Conservation (phyloP, 2,329 filamentous ascomycete genomes). For the Fusarium penzigii region DNA sequence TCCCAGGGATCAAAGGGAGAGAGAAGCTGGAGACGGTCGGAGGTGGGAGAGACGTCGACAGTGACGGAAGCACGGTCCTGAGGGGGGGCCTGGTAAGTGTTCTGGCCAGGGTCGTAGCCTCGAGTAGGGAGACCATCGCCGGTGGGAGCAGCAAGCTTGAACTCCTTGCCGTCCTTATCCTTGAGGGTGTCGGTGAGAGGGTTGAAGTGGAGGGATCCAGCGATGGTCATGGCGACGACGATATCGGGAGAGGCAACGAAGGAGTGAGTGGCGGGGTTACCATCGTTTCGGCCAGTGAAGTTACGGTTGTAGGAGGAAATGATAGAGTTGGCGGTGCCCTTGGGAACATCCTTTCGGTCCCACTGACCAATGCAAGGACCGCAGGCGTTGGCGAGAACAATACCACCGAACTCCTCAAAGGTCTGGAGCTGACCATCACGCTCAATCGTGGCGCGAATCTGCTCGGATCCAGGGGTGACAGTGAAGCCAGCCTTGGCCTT, state of each 20-base stretch:
- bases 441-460: conserved; percentile 92
- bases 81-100: conserved; percentile 97
- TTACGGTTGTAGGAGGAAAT: conserved; percentile 99
- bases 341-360: conserved; percentile 91
- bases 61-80: conserved; percentile 69
- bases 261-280: conserved; percentile 90
- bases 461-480: conserved; percentile 94
- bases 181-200: conserved; percentile 88
- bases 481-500: conserved; percentile 91
- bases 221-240: conserved; percentile 82
- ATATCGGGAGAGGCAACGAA: conserved; percentile 92
- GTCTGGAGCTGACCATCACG: conserved; percentile 84
- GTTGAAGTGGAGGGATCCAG: conserved; percentile 89
- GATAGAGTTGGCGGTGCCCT: conserved; percentile 95
- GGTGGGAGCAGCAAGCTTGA: conserved; percentile 77
- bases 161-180: conserved; percentile 95
- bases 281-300: conserved; percentile 97
- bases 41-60: conserved; percentile 84
- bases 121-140: conserved; percentile 77
- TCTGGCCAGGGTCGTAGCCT: conserved; percentile 87
- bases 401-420: conserved; percentile 83
- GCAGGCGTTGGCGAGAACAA: conserved; percentile 92
- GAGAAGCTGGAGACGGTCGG: conserved; percentile 92
- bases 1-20: conserved; percentile 86
- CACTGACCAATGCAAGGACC: conserved; percentile 94